Evolutionary conservation across 176 grass and related monocot species (phyloP), one percentile per base, ranked within the genome.

Genomic region (Musa acuminata): DNA sequence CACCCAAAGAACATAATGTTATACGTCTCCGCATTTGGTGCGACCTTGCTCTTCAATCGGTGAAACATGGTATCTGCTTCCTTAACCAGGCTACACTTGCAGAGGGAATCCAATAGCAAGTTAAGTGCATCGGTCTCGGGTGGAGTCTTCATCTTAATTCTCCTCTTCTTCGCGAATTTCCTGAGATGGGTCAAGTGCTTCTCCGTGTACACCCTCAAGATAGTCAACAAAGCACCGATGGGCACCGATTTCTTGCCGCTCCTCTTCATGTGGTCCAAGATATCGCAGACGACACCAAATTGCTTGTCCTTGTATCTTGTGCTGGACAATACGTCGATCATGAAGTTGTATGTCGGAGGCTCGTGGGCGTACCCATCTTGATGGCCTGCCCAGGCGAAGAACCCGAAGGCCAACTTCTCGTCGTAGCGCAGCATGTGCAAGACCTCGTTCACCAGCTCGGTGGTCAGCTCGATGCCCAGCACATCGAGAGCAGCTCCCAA

Each of bases 261-360:
- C 79, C 95, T 84, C 80, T 98, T 98, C 90, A 98, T 91, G 80
- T 89, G 62, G 77, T 98, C 95, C 69, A 98, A 81, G 62, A 98
- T 81, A 26, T 87, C 80, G 75, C 95, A 98, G 67, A 98, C 83
- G 64, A 93, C 69, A 49, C 88, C 90, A 58, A 98, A 98, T 35
- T 89, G 87, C 53, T 78, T 82, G 64, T 78, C 58, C 85, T 89
- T 98, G 84, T 98, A 98, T n/a, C 82, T 64, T n/a, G 90, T 98
- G 78, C 88, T 83, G 11, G 90, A 98, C 75, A 98, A 87, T 67
- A 93, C 79, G 65, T 98, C 95, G 54, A 98, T 93, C 75, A 98
- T 83, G 55, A 85, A 82, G 79, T 85, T 89, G 78, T 93, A 98
- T 8, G 80, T 82, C n/a, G 20, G 48, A 8, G 86, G 80, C 35